phyloP scores from a whole-genome alignment of 1,284 basidiomycete species.

The Sanghuangporus sanghuang region DNA sequence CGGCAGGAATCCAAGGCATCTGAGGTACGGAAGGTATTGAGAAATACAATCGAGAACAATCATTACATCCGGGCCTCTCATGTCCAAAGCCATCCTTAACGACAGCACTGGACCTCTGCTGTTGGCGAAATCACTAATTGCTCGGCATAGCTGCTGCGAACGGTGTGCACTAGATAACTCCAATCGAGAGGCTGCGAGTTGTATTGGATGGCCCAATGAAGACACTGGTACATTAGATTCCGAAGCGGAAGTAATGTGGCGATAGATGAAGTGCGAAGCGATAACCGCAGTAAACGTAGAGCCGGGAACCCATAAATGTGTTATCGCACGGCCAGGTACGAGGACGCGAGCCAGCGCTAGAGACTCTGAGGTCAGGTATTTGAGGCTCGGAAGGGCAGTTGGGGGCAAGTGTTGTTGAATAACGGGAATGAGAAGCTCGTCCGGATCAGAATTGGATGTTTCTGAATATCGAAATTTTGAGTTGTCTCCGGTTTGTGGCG shows the following conservation, averaged over 20 bases:
- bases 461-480: background rate
- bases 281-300: background rate
- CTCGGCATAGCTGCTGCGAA: background rate
- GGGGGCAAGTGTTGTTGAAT: background rate
- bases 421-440: background rate
- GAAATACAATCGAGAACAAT: constrained; percentile 1
- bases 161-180: background rate
- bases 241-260: background rate
- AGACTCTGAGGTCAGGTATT: constrained; percentile 6
- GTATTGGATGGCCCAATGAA: background rate
- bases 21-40: background rate
- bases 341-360: constrained; percentile 7
- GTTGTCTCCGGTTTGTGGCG: background rate
- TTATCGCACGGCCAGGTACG: constrained; percentile 5
- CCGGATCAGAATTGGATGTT: background rate
- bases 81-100: background rate
- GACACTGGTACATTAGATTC: background rate
- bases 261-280: background rate
- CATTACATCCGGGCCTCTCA: background rate
- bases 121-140: background rate
- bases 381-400: background rate
- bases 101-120: background rate
- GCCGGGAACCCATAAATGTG: constrained; percentile 13
- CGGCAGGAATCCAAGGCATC: constrained; percentile 4
- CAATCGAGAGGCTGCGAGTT: background rate